These are phyloP conservation scores for Umbellularia californica DNA, from an alignment of 164 flowering plant species.

Conservation along the genomic window DNA sequence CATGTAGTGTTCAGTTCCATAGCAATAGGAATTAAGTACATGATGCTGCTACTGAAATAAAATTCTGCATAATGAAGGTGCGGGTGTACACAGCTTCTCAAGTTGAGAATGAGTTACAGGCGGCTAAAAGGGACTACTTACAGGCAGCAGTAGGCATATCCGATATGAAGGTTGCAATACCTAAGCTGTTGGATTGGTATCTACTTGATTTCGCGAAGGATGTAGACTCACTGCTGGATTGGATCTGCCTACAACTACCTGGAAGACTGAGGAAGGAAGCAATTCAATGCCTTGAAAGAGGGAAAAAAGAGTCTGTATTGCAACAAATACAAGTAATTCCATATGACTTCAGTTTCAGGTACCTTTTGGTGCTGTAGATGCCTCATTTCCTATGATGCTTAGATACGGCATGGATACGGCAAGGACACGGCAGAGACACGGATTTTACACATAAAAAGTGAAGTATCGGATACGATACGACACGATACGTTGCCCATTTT, in stretches of 20 bases:
- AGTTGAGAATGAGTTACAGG: conserved; percentile 70
- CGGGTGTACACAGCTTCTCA: conserved; percentile 70
- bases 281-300: conserved; percentile 56
- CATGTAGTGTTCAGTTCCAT: no score
- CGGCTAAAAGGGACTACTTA: conserved; percentile 72
- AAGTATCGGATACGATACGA: no score
- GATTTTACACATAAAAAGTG: no score
- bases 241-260: conserved; percentile 89
- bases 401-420: no score
- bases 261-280: conserved; percentile 56
- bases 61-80: conserved; percentile 43
- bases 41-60: no score
- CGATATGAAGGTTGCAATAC: conserved; percentile 39
- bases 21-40: no score
- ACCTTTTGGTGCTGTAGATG: conserved; percentile 48
- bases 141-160: conserved; percentile 81
- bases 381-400: no score
- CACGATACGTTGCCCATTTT: no score
- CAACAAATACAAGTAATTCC: conserved; percentile 56
- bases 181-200: conserved; percentile 90
- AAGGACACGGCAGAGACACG: no score
- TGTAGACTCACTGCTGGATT: conserved; percentile 75
- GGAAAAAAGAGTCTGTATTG: conserved; percentile 36
- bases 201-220: conserved; percentile 89
- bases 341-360: conserved; percentile 81